Evolutionary conservation across 495 filamentous ascomycete genomes (phyloP), one percentile per base, ranked within the genome.

Genomic region (Aspergillus diversus): DNA sequence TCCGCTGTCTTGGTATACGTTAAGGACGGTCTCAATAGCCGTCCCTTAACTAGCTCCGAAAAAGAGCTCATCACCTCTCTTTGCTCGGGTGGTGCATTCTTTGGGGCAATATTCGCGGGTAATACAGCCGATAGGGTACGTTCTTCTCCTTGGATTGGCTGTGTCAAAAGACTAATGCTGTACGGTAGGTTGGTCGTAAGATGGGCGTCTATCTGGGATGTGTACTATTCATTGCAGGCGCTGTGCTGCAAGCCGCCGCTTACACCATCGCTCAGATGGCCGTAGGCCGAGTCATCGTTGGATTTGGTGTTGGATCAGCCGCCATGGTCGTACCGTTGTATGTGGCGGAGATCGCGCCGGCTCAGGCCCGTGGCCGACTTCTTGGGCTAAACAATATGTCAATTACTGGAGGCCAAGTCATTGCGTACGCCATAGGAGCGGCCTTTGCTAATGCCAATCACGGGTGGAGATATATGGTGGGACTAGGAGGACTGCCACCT

Each of bases 361-460:
- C 83, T 9, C 80, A 77, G 58, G 78, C 78, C 57, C 82, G 83
- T 51, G 83, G 83, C n/a, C 76, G 80, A 34, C 77, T 84, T 68
- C 81, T 86, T 55, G 82, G 79, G 0, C 70, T 87, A 33, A 81
- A 87, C 70, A 84, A 86, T 54, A 81, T 87, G 76, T 77, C 73
- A 50, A 81, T 86, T 59, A 85, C 82, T 7, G 79, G 78, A 27
- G 83, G 83, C 4, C 83, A 84, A 60, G 69, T 86, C 6, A 70
- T 86, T 35, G 72, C 76, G 3, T 85, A 85, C 57, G 81, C 75
- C 2, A 73, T 86, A 39, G 83, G 83, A 3, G 83, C 83, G 1
- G 83, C 70, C 3, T 83, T 86, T 69, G 78, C 81, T 4, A 67
- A 78, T 47, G 80, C 82, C 15, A 31, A 60, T 13, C 65, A 78